Percentiles rank a stretch among this genome's conserved stretches.
Conservation (phyloP, 768 basidiomycete species). For the Suillus lakei region DNA sequence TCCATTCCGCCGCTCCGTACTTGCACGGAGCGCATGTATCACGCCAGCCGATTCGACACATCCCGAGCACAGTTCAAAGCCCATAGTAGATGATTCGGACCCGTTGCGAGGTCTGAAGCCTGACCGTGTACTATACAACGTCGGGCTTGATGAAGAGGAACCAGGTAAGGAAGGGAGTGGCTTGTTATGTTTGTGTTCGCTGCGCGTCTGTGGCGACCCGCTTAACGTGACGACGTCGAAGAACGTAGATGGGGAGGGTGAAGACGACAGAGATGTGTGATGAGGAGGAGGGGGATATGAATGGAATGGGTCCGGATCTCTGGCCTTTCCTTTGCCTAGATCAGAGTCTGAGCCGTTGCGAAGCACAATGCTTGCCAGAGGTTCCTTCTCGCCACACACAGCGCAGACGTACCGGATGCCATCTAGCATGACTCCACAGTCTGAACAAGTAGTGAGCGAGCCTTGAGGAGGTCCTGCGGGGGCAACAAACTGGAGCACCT, state of each 20-base stretch:
- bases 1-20: slow-evolving; percentile 32
- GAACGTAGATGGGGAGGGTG: slow-evolving; percentile 23
- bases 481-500: slow-evolving; percentile 57
- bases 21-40: slow-evolving; percentile 72
- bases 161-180: slow-evolving; percentile 51
- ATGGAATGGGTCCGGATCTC: slow-evolving; percentile 24
- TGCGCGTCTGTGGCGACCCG: slow-evolving; percentile 17
- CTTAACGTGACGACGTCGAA: slow-evolving; percentile 22
- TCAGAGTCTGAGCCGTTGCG: slow-evolving; percentile 17
- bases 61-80: slow-evolving; percentile 84
- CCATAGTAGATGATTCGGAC: slow-evolving; percentile 32
- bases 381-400: slow-evolving; percentile 81
- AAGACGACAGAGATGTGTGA: slow-evolving; percentile 27
- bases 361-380: slow-evolving; percentile 31
- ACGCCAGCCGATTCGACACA: slow-evolving; percentile 84
- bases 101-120: slow-evolving; percentile 3
- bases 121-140: slow-evolving; percentile 13
- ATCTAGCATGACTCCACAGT: slow-evolving; percentile 75
- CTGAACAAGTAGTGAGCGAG: slow-evolving; percentile 80
- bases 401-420: slow-evolving; percentile 90
- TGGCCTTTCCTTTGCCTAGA: slow-evolving; percentile 54
- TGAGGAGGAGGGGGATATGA: slow-evolving; percentile 43
- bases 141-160: slow-evolving; percentile 27
- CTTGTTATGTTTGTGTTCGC: slow-evolving; percentile 37
- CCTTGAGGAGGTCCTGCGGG: slow-evolving; percentile 57